Evolutionary conservation across 805 yeast species (phyloP).

Genomic region (Brettanomyces sp.): DNA sequence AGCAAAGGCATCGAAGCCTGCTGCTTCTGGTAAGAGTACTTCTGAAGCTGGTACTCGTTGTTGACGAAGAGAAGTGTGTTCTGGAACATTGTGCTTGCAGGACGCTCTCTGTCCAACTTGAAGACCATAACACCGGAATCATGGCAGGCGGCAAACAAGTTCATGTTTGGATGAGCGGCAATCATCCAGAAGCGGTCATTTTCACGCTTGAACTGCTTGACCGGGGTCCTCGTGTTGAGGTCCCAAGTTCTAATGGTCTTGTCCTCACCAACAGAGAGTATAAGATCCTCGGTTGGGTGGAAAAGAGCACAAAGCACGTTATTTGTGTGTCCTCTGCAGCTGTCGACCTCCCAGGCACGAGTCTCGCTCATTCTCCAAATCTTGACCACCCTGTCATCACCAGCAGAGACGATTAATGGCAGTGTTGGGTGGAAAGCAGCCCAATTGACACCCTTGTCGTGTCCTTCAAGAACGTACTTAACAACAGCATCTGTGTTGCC

Average conservation of each 20-base stretch:
- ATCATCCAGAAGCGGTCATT: constrained; percentile 92
- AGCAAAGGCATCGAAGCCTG: constrained; percentile 69
- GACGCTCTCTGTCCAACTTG: constrained; percentile 95
- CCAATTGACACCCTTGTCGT: constrained; percentile 98
- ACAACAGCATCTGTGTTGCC: constrained; percentile 92
- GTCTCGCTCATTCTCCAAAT: constrained; percentile 97
- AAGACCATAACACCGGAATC: constrained; percentile 97
- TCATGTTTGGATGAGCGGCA: constrained; percentile 81
- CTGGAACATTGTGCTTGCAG: constrained; percentile 70
- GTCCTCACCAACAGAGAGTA: constrained; percentile 91
- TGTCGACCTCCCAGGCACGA: constrained; percentile 98
- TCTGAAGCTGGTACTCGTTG: constrained; percentile 77
- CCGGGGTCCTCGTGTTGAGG: constrained; percentile 83
- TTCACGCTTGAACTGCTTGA: constrained; percentile 89
- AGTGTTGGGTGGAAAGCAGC: constrained; percentile 96
- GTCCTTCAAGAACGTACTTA: constrained; percentile 94
- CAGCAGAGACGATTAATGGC: constrained; percentile 90
- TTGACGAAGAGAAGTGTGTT: constrained; percentile 70
- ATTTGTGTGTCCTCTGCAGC: constrained; percentile 96
- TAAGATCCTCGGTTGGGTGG: constrained; percentile 89
- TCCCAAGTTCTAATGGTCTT: constrained; percentile 97
- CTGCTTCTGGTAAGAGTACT: constrained; percentile 58
- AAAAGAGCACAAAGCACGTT: constrained; percentile 82
- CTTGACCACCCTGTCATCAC: constrained; percentile 92
- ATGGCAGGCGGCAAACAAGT: constrained; percentile 92